phyloP scores from a whole-genome alignment of 495 filamentous ascomycete species.

The Coniosporium apollinis region DNA sequence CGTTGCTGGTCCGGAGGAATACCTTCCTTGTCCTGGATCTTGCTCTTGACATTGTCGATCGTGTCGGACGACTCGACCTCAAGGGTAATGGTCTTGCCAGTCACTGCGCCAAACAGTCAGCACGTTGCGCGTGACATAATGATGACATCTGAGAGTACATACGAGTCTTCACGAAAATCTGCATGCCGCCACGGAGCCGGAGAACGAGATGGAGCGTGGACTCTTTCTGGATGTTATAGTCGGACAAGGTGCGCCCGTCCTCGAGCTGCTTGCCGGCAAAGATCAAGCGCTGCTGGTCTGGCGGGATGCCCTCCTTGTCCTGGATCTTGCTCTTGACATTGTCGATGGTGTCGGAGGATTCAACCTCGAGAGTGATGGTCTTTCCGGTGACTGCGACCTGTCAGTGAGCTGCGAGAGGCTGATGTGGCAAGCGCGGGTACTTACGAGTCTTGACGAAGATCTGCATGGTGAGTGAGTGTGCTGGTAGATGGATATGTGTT shows the following conservation, averaged over 20 bases:
- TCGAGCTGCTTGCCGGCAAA: slow-evolving; percentile 98
- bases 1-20: slow-evolving; percentile 67
- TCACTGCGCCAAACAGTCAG: slow-evolving; percentile 56
- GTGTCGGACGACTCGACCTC: slow-evolving; percentile 94
- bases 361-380: slow-evolving; percentile 99
- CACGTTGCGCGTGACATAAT: slow-evolving; percentile 14
- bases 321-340: slow-evolving; percentile 99
- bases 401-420: slow-evolving; percentile 17
- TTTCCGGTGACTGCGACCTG: slow-evolving; percentile 64
- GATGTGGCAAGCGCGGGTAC: slow-evolving; percentile 27
- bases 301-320: slow-evolving; percentile 97
- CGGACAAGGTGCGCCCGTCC: slow-evolving; percentile 86
- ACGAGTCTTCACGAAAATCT: slow-evolving; percentile 57
- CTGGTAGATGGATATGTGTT: too few species aligned
- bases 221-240: slow-evolving; percentile 99
- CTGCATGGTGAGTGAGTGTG: slow-evolving; percentile 72
- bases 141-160: slow-evolving; percentile 29
- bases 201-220: slow-evolving; percentile 90
- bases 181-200: slow-evolving; percentile 96
- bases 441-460: slow-evolving; percentile 96
- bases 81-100: slow-evolving; percentile 95
- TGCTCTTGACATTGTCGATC: slow-evolving; percentile 86
- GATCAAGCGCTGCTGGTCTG: slow-evolving; percentile 96
- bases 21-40: slow-evolving; percentile 67
- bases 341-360: slow-evolving; percentile 95